These are phyloP conservation scores for Hypoxylon lienhwacheense DNA, from an alignment of 495 filamentous ascomycete genomes.

Conservation along the genomic window DNA sequence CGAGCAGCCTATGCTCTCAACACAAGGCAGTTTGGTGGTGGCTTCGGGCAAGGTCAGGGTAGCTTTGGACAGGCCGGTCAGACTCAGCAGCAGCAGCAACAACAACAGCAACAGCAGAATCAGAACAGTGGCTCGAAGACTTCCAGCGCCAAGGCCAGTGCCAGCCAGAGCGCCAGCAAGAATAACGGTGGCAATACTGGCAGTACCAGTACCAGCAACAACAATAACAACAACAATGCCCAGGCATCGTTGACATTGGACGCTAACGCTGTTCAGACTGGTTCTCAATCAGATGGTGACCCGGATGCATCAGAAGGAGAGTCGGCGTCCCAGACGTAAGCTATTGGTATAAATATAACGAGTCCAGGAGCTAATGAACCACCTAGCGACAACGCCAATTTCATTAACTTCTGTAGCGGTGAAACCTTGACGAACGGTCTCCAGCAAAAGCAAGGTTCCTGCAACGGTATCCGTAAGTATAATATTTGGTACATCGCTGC, in stretches of 20 bases:
- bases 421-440: conserved; percentile 70
- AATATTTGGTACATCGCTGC: conserved; percentile 37
- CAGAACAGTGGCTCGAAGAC: conserved; percentile 11
- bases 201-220: conserved; percentile 17
- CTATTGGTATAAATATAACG: neutral
- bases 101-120: conserved; percentile 22
- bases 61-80: conserved; percentile 15
- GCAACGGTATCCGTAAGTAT: conserved; percentile 69
- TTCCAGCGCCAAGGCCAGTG: too few relatives aligned
- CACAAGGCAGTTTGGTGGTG: conserved; percentile 20
- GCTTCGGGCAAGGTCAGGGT: conserved; percentile 10
- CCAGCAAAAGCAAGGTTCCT: conserved; percentile 66
- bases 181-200: conserved; percentile 1
- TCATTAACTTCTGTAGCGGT: conserved; percentile 70
- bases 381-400: conserved; percentile 57
- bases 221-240: conserved; percentile 22
- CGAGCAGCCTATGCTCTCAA: conserved; percentile 19
- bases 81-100: conserved; percentile 16
- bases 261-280: conserved; percentile 53
- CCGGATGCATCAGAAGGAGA: conserved; percentile 51
- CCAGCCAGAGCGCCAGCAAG: conserved; percentile 18
- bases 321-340: conserved; percentile 58
- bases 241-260: conserved; percentile 41
- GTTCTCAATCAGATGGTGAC: conserved; percentile 45
- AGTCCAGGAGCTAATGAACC: conserved; percentile 10